phyloP scores from a whole-genome alignment of 345 rosid species.

The Eutrema japonicum region DNA sequence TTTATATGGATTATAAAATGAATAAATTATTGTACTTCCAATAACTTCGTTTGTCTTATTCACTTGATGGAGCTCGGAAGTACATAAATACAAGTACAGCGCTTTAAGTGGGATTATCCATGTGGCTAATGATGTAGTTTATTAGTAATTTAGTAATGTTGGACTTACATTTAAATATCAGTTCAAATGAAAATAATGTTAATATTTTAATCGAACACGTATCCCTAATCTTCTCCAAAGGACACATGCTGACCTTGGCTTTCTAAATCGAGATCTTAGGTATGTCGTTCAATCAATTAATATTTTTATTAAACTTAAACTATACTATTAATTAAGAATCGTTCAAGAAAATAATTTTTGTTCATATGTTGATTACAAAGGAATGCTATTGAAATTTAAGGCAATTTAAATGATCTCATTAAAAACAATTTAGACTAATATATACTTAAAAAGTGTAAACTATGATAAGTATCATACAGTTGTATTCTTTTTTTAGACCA shows the following conservation, averaged over 20 bases:
- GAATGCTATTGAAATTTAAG: too few species aligned
- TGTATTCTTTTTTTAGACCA: too few species aligned
- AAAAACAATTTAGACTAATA: too few species aligned
- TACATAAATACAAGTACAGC: constrained; percentile 49
- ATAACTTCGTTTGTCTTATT: constrained; percentile 45
- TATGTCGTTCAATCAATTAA: constrained; percentile 39
- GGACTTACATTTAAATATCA: constrained; percentile 36
- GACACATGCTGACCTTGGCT: constrained; percentile 42
- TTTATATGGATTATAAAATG: neutral
- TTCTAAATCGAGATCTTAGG: constrained; percentile 44
- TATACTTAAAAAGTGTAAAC: too few species aligned
- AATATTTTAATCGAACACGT: constrained; percentile 37
- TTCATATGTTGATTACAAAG: too few species aligned
- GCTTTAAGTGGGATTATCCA: constrained; percentile 46
- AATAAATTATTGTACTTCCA: constrained; percentile 24
- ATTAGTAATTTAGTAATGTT: constrained; percentile 19
- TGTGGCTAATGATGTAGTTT: constrained; percentile 44
- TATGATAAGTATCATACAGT: too few species aligned
- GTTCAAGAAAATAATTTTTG: too few species aligned
- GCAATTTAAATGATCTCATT: too few species aligned
- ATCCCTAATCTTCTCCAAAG: constrained; percentile 44
- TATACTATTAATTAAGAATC: too few species aligned
- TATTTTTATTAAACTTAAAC: neutral
- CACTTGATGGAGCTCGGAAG: constrained; percentile 44
- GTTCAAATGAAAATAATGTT: constrained; percentile 6